Percentiles rank a stretch among this genome's conserved stretches.
Evolutionary conservation across 139 green algal species (phyloP).

Genomic region (Volvox reticuliferus): DNA sequence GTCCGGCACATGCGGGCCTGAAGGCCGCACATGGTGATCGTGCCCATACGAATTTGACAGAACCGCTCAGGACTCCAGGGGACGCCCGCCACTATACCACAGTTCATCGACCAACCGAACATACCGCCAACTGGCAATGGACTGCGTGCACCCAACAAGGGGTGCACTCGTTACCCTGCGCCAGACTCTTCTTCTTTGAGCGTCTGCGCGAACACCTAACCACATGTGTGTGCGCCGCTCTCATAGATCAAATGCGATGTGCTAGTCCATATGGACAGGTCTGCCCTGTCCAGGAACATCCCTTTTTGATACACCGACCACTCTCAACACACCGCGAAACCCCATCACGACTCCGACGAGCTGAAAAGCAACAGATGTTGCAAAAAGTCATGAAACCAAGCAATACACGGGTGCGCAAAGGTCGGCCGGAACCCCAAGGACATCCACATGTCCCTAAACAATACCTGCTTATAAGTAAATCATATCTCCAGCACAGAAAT

Average conservation of each 20-base stretch:
- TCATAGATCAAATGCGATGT: not conserved
- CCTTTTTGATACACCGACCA: not conserved
- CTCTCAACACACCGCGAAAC: not conserved
- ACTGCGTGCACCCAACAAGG: not conserved
- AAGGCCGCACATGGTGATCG: not conserved
- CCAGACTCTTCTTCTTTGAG: constrained; percentile 19
- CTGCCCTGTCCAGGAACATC: not conserved
- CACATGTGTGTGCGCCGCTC: constrained; percentile 10
- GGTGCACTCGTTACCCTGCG: not conserved
- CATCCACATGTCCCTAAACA: not conserved
- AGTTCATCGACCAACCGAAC: not conserved
- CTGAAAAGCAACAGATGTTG: not conserved
- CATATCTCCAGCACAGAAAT: constrained; percentile 8
- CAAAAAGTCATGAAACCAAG: not conserved
- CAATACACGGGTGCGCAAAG: constrained; percentile 8
- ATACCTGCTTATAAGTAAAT: constrained; percentile 23
- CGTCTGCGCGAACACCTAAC: not conserved
- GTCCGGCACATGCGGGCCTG: not conserved
- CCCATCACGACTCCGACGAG: constrained; percentile 7
- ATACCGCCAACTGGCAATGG: not conserved
- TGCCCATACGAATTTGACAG: not conserved
- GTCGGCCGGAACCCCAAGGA: not conserved
- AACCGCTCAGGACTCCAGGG: not conserved
- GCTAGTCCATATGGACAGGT: not conserved
- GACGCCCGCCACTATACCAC: not conserved